phyloP scores from a whole-genome alignment of 257 asterid species.

The Nicotiana knightiana region DNA sequence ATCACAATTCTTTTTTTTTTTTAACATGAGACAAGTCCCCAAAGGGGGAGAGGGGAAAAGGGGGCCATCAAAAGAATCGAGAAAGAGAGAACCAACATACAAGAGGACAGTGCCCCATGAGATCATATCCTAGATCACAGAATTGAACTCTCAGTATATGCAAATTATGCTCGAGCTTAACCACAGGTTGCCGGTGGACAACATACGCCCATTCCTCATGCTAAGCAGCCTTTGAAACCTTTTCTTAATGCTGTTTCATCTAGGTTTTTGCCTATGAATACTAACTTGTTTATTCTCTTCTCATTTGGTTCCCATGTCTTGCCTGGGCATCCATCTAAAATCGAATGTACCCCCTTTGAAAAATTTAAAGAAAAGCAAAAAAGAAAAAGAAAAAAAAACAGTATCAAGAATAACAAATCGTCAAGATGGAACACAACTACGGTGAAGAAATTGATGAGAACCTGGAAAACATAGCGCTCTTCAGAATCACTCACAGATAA shows the following conservation, averaged over 20 bases:
- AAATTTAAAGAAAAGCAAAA: not conserved
- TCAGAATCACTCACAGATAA: slow-evolving; percentile 61
- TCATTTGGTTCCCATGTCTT: slow-evolving; percentile 75
- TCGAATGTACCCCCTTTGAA: slow-evolving; percentile 68
- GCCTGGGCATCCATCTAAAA: slow-evolving; percentile 86
- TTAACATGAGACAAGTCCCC: not conserved
- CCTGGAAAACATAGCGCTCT: slow-evolving; percentile 91
- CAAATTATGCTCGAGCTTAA: not conserved
- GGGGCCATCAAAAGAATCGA: not conserved
- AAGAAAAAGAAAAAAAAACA: not conserved
- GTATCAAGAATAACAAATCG: not conserved
- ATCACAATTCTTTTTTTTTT: not conserved
- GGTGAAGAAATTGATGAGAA: slow-evolving; percentile 14
- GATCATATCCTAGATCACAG: not conserved
- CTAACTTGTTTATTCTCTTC: slow-evolving; percentile 83
- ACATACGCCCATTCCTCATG: slow-evolving; percentile 22
- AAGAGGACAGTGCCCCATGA: not conserved
- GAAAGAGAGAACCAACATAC: not conserved
- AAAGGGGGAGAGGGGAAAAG: not conserved
- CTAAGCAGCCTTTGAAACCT: slow-evolving; percentile 90
- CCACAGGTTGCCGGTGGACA: not conserved
- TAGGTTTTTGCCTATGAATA: slow-evolving; percentile 81
- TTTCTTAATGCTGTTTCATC: slow-evolving; percentile 76
- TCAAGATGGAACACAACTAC: not conserved
- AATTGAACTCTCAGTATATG: not conserved